phyloP scores from a whole-genome alignment of 192 early-diverging fungal genomes.

The Linnemannia hyalina region DNA sequence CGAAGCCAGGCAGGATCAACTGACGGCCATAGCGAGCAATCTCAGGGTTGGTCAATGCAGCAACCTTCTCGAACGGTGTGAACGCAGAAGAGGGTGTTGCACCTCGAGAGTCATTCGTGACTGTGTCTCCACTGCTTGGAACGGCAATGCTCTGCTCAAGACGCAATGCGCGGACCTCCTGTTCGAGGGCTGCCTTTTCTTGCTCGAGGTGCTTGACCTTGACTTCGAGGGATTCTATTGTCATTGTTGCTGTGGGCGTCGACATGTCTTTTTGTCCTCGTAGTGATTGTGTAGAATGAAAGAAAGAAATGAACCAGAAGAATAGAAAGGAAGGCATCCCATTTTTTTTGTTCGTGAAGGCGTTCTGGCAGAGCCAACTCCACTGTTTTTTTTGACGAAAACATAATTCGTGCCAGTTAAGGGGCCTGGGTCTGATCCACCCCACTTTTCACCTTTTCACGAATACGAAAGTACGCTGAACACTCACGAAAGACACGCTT shows the following conservation, averaged over 20 bases:
- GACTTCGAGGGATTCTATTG: not conserved
- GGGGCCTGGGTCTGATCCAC: not conserved
- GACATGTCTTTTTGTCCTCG: not conserved
- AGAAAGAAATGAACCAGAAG: not conserved
- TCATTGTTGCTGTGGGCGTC: not conserved
- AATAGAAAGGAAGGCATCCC: not conserved
- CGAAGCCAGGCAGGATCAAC: slow-evolving; percentile 85
- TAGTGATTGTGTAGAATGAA: not conserved
- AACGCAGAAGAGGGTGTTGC: not conserved
- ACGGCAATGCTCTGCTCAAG: slow-evolving; percentile 13
- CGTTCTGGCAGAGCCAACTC: not conserved
- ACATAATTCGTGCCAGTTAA: not conserved
- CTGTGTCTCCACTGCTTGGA: not conserved
- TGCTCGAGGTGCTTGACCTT: slow-evolving; percentile 20
- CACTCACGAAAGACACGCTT: too few relatives aligned
- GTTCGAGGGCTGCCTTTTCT: slow-evolving; percentile 34
- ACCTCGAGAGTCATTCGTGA: not conserved
- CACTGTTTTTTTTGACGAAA: not conserved
- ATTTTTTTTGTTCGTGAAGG: not conserved
- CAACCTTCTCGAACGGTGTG: slow-evolving; percentile 37
- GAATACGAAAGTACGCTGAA: too few relatives aligned
- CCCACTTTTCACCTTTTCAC: too few relatives aligned
- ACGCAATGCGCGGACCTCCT: slow-evolving; percentile 25
- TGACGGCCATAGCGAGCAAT: slow-evolving; percentile 90
- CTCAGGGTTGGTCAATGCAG: slow-evolving; percentile 72